A percentile compares a stretch with the other conserved stretches of the same genome.
These are phyloP conservation scores for Jackrogersella multiformis DNA, from an alignment of 495 filamentous ascomycete species.

Conservation along the genomic window DNA sequence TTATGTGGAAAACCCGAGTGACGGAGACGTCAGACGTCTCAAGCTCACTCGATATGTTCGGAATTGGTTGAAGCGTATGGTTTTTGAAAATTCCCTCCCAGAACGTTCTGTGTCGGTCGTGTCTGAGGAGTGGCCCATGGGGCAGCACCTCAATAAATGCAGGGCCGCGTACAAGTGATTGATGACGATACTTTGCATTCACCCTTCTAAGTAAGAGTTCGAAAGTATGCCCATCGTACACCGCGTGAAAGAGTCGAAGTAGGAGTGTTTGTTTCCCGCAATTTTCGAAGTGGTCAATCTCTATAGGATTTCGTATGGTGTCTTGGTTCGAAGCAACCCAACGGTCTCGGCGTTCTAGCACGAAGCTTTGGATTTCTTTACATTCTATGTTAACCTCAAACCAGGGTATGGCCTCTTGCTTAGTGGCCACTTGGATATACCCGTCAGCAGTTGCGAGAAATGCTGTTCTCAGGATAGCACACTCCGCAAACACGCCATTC, in stretches of 20 bases:
- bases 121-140: constrained; percentile 66
- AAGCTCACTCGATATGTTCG: constrained; percentile 18
- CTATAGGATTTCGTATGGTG: constrained; percentile 53
- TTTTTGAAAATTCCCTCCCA: constrained; percentile 70
- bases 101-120: constrained; percentile 66
- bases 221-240: constrained; percentile 89
- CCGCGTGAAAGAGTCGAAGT: constrained; percentile 80
- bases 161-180: constrained; percentile 48
- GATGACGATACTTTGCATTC: constrained; percentile 53
- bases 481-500: constrained; percentile 53
- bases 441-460: constrained; percentile 75
- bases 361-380: constrained; percentile 42
- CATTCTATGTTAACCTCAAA: constrained; percentile 40
- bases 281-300: constrained; percentile 45
- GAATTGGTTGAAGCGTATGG: constrained; percentile 48
- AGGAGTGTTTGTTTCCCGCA: constrained; percentile 52
- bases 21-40: constrained; percentile 28
- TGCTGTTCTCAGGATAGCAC: constrained; percentile 70
- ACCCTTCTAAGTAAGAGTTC: constrained; percentile 69
- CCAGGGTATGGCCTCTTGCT: constrained; percentile 59
- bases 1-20: constrained; percentile 39
- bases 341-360: constrained; percentile 42
- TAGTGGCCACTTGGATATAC: constrained; percentile 73
- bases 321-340: constrained; percentile 56
- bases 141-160: constrained; percentile 62